phyloP scores from a whole-genome alignment of 768 basidiomycete species.

The Mycena vitilis region DNA sequence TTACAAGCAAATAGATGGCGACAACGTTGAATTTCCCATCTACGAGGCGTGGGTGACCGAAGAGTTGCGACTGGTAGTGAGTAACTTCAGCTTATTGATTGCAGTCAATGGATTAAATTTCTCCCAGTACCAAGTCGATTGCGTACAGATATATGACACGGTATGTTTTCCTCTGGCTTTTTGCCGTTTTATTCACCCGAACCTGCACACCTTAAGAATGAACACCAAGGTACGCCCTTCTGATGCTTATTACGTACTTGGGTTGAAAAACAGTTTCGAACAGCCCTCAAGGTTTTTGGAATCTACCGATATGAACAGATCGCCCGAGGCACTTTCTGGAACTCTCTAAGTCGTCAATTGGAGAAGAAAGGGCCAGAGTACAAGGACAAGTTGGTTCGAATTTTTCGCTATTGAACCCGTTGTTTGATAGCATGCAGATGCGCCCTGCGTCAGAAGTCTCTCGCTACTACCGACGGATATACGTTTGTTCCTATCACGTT shows the following conservation, averaged over 20 bases:
- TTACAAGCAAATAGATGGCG: constrained; percentile 54
- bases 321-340: constrained; percentile 26
- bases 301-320: constrained; percentile 18
- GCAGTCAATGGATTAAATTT: background rate
- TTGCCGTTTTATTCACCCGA: background rate
- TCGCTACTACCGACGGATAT: background rate
- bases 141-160: constrained; percentile 11
- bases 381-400: constrained; percentile 12
- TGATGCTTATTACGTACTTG: too few species aligned
- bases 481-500: constrained; percentile 16
- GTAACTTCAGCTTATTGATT: background rate
- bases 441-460: constrained; percentile 3
- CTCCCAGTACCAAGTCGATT: constrained; percentile 30
- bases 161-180: background rate
- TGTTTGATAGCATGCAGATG: constrained; percentile 1
- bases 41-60: constrained; percentile 21
- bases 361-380: constrained; percentile 25
- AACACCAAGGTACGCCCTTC: constrained; percentile 15
- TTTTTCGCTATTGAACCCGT: background rate
- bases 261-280: background rate
- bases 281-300: constrained; percentile 28
- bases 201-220: constrained; percentile 1
- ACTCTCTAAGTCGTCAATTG: constrained; percentile 25
- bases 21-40: constrained; percentile 20
- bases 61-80: constrained; percentile 23